phyloP scores from a whole-genome alignment of 108 stramenopile genomes.

The Aurantiochytrium sp. region DNA sequence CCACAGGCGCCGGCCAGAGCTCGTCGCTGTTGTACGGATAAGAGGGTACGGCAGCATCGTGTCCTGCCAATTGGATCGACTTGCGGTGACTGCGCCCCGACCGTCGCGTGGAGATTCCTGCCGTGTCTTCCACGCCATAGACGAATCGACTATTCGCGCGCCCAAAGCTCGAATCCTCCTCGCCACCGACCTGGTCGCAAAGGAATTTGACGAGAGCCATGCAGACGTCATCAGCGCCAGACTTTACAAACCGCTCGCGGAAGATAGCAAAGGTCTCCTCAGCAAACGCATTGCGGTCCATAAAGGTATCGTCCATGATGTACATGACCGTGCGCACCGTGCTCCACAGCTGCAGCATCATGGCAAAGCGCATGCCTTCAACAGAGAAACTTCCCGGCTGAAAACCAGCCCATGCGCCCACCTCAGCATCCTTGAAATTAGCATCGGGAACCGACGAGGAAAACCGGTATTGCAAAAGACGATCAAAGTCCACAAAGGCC shows the following conservation, averaged over 20 bases:
- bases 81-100: background rate
- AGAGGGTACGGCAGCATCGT: background rate
- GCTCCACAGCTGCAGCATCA: background rate
- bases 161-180: background rate
- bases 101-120: background rate
- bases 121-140: background rate
- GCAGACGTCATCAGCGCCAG: background rate
- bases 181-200: background rate
- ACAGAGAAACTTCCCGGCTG: background rate
- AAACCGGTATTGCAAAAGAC: background rate
- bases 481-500: constrained; percentile 15
- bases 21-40: constrained; percentile 15
- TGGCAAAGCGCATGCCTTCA: background rate
- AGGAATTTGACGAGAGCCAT: background rate
- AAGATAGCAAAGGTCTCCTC: background rate
- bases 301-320: background rate
- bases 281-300: background rate
- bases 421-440: background rate
- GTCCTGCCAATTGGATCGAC: background rate
- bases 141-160: background rate
- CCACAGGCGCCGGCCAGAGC: background rate
- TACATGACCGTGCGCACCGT: background rate
- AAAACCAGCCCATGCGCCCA: background rate
- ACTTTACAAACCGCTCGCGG: background rate
- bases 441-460: background rate